A percentile compares a stretch with the other conserved stretches of the same genome.
Conservation (phyloP, 768 basidiomycete genomes). For the Kwoniella sp. region DNA sequence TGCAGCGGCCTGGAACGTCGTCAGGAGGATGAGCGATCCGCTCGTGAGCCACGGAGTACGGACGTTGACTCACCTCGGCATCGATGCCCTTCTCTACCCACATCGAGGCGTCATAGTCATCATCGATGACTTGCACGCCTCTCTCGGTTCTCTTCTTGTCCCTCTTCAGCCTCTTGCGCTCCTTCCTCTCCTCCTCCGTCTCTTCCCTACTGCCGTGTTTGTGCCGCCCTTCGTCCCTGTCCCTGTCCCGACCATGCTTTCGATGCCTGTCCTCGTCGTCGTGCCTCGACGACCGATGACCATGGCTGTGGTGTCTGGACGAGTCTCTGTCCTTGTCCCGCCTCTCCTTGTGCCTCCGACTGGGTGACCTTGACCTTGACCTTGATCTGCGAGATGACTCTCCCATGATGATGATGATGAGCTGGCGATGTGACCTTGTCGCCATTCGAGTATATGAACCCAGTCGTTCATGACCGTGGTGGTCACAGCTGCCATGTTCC, state of each 20-base stretch:
- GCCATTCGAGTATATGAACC: no score
- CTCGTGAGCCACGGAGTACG: constrained; percentile 8
- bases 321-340: constrained; percentile 6
- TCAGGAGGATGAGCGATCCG: background rate
- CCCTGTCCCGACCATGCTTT: constrained; percentile 33
- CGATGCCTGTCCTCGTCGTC: constrained; percentile 17
- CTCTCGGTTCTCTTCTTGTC: constrained; percentile 46
- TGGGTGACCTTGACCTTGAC: constrained; percentile 17
- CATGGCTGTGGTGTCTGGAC: constrained; percentile 7
- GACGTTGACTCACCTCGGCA: constrained; percentile 18
- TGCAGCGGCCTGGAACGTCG: constrained; percentile 24
- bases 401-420: constrained; percentile 1
- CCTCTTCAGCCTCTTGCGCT: constrained; percentile 38
- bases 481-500: no score
- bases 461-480: no score
- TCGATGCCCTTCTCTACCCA: constrained; percentile 53
- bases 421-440: background rate
- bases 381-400: constrained; percentile 11
- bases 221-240: no score
- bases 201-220: no score
- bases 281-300: constrained; percentile 5
- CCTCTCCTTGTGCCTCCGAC: constrained; percentile 1
- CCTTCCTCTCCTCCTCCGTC: constrained; percentile 33
- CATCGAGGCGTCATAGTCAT: constrained; percentile 66
- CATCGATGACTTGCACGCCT: constrained; percentile 58